These are phyloP conservation scores for Pseudogymnoascus sp. DNA, from an alignment of 2,329 filamentous ascomycete genomes.

Conservation along the genomic window DNA sequence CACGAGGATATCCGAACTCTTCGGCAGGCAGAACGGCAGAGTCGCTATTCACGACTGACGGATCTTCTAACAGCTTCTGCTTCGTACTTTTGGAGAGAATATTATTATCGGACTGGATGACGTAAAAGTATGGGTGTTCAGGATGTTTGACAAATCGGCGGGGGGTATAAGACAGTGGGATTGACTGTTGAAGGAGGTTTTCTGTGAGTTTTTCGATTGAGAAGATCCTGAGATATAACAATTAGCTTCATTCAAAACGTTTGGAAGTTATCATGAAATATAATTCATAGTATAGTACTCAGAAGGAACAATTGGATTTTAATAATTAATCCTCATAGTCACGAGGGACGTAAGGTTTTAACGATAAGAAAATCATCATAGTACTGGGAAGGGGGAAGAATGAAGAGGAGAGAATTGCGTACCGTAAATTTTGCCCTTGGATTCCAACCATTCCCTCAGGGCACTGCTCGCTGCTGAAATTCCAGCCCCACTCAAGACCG, in stretches of 20 bases:
- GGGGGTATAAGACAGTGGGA: conserved; percentile 83
- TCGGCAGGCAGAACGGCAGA: conserved; percentile 62
- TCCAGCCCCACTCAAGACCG: conserved; percentile 87
- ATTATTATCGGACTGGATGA: conserved; percentile 89
- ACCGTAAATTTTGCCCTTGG: conserved; percentile 81
- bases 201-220: conserved; percentile 79
- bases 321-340: conserved; percentile 47
- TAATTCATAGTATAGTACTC: conserved; percentile 40
- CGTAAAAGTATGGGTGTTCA: conserved; percentile 83
- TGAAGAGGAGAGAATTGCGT: conserved; percentile 35
- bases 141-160: conserved; percentile 82
- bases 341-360: conserved; percentile 28
- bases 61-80: conserved; percentile 65
- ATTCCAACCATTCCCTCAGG: conserved; percentile 91
- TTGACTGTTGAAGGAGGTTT: conserved; percentile 78
- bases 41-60: conserved; percentile 63
- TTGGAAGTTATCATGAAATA: conserved; percentile 17
- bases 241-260: neutral
- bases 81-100: conserved; percentile 74
- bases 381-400: conserved; percentile 16
- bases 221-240: conserved; percentile 60
- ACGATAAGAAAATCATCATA: conserved; percentile 39
- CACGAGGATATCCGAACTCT: conserved; percentile 84
- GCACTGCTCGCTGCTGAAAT: conserved; percentile 92
- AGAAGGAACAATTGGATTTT: conserved; percentile 96